Base-by-base conservation (phyloP, 164 flowering plant genomes). In the Macadamia tetraphylla region DNA sequence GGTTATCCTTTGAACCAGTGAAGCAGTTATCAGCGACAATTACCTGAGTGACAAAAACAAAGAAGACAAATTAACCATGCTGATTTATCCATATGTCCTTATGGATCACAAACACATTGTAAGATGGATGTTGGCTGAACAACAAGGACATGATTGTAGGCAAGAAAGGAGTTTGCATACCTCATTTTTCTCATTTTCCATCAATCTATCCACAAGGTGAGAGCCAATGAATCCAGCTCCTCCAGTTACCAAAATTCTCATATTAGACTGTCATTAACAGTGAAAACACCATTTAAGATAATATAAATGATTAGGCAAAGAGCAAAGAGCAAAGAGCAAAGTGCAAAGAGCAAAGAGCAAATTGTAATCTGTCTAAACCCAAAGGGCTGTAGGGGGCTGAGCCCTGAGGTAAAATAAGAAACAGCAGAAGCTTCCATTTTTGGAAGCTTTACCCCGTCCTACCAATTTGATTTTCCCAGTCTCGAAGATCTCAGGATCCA, bases 201-300 rank as follows among this genome's bases (percentile, higher is more conserved):
- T 89, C 76, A 94, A 70, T 63, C 66, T 87, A 80, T 94, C 98
- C 43, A 94, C 98, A 5, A 94, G 67, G 63, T 93, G 98, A 61
- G 96, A 91, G 12, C 98, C 98, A 57, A 93, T 92, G 78, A 93
- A 93, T n/a, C 98, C 97, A 65, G 98, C 97, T 72, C 98, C 98
- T 56, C 98, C 97, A 58, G 98, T 89, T 15, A 94, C 86, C 79
- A 93, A 76, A 66, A 88, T 88, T 75, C 92, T 77, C 88, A 87
- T 84, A 70, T 87, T 87, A 18, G 89, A 75, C 92, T 87, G 80
- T 53, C 43, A 76, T 29, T 55, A 64, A 67, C 53, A 69, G 42
- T 18, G 32, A 68, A 32, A 59, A 4, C 69, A 48, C 73, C 79
- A 44, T 15, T 49, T 40, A 35, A 17, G 35, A 59, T 9, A 17